These are phyloP conservation scores for Fusarium coffeatum DNA, from an alignment of 2,329 filamentous ascomycete species.

Conservation along the genomic window DNA sequence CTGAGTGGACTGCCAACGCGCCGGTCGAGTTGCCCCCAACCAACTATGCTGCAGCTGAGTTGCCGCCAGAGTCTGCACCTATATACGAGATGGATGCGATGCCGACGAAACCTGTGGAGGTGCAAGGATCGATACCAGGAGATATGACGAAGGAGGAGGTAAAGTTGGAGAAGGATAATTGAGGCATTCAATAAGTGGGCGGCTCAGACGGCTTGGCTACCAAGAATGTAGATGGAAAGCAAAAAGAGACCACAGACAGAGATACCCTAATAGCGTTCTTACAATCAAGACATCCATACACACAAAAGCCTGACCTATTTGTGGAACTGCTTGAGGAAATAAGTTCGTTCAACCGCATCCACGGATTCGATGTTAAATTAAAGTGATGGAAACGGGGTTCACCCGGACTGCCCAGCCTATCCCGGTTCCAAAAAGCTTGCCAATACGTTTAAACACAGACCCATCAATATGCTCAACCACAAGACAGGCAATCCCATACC, in stretches of 20 bases:
- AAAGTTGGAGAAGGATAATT: not conserved
- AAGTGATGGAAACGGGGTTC: not conserved
- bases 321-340: too few relatives aligned
- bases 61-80: not conserved
- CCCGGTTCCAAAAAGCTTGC: too few relatives aligned
- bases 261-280: not conserved
- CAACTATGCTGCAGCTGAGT: not conserved
- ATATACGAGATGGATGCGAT: not conserved
- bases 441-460: fast-evolving
- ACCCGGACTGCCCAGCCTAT: too few relatives aligned
- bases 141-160: not conserved
- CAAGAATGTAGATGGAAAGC: not conserved
- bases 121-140: fast-evolving
- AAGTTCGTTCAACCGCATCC: too few relatives aligned
- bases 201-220: fast-evolving
- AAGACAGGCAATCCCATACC: fast-evolving
- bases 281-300: too few relatives aligned
- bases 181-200: too few relatives aligned
- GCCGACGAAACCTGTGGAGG: not conserved
- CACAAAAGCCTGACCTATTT: too few relatives aligned
- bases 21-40: not conserved
- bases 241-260: not conserved
- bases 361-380: too few relatives aligned
- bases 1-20: not conserved
- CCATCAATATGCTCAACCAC: not conserved